Percentiles rank a stretch among this genome's conserved stretches.
phyloP scores from a whole-genome alignment of 768 basidiomycete genomes.

The Naganishia vishniacii region DNA sequence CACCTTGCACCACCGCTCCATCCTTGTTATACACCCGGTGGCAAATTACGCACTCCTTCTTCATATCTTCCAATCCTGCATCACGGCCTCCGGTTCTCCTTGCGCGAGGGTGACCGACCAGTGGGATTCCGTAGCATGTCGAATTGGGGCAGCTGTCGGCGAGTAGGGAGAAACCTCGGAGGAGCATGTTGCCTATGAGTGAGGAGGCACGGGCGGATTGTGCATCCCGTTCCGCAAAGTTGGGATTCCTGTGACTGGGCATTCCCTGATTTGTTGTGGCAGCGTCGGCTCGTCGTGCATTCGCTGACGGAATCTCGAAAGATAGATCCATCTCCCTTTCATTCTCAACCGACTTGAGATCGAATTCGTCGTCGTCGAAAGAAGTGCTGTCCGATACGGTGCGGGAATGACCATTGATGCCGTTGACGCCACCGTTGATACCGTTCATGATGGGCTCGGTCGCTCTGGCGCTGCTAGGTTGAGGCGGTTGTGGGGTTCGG shows the following conservation, averaged over 20 bases:
- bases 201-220: conserved; percentile 33
- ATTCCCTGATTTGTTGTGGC: background rate
- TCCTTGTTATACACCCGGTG: conserved; percentile 11
- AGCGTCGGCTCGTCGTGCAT: background rate
- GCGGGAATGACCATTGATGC: conserved; percentile 18
- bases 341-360: background rate
- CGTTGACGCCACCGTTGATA: conserved; percentile 11
- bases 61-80: conserved; percentile 28
- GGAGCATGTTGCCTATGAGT: conserved; percentile 36
- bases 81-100: conserved; percentile 25
- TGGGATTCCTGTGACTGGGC: background rate
- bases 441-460: background rate
- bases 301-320: background rate
- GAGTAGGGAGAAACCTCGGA: conserved; percentile 43
- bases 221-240: background rate
- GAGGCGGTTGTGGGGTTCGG: background rate
- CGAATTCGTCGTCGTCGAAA: conserved; percentile 3
- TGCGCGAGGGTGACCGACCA: conserved; percentile 42
- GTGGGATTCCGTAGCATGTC: conserved; percentile 40
- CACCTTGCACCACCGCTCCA: conserved; percentile 1
- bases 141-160: conserved; percentile 37
- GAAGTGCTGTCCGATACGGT: conserved; percentile 2
- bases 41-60: conserved; percentile 41
- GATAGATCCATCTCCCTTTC: conserved; percentile 2
- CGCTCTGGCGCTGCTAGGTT: background rate